These are phyloP conservation scores for Amauroascus niger DNA, from an alignment of 2,329 filamentous ascomycete genomes.

Conservation along the genomic window DNA sequence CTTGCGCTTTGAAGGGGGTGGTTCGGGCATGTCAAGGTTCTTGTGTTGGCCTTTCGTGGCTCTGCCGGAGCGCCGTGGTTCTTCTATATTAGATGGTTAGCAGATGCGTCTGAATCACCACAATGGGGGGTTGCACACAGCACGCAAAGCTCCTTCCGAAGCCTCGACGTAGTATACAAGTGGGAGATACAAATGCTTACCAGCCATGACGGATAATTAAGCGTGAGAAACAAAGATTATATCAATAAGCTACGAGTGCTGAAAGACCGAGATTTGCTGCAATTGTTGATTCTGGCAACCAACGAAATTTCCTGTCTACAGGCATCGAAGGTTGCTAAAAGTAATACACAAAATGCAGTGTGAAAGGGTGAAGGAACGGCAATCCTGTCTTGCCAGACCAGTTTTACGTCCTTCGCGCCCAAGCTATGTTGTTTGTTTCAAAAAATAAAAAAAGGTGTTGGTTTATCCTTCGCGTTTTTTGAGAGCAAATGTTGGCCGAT, in stretches of 20 bases:
- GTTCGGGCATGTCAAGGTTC: conserved; percentile 66
- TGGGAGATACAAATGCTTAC: conserved; percentile 45
- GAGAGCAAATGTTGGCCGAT: neutral
- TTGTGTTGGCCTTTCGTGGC: conserved; percentile 97
- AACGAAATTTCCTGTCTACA: conserved; percentile 28
- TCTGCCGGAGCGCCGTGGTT: conserved; percentile 86
- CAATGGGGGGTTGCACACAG: conserved; percentile 6
- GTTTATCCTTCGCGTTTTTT: neutral
- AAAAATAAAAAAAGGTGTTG: neutral
- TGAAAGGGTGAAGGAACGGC: conserved; percentile 24
- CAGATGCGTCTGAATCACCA: conserved; percentile 18
- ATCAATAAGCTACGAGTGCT: conserved; percentile 32
- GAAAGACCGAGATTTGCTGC: conserved; percentile 10
- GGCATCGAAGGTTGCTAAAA: conserved; percentile 31
- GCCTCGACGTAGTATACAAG: conserved; percentile 1
- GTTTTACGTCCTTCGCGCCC: conserved; percentile 21
- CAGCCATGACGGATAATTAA: conserved; percentile 43
- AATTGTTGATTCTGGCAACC: conserved; percentile 16
- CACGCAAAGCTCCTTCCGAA: conserved; percentile 10
- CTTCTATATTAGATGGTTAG: conserved; percentile 48
- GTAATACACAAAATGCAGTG: conserved; percentile 31
- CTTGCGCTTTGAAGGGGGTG: conserved; percentile 39
- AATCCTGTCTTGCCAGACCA: conserved; percentile 24
- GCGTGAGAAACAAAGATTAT: conserved; percentile 14
- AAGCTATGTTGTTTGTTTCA: conserved; percentile 4